Evolutionary conservation across 257 asterid genomes (phyloP).

Genomic region (Nicotiana obtusifolia): DNA sequence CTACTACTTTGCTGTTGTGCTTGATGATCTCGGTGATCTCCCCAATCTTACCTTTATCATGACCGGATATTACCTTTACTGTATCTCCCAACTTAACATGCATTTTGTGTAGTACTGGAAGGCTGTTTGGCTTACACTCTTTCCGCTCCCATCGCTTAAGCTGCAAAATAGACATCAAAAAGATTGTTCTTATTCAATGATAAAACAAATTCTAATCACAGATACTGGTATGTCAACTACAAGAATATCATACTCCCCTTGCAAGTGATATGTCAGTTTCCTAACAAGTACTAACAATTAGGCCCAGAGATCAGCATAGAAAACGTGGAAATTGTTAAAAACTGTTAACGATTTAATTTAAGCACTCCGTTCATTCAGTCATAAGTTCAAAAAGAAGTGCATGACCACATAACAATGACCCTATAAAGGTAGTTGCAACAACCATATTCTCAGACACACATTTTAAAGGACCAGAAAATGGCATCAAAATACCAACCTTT

Average conservation of each 20-base stretch:
- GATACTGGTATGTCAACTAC: not conserved
- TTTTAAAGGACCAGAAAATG: not conserved
- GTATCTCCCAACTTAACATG: conserved; percentile 93
- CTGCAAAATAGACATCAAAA: conserved; percentile 28
- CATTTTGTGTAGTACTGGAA: conserved; percentile 83
- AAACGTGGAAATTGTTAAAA: not conserved
- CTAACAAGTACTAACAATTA: not conserved
- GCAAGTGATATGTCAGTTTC: not conserved
- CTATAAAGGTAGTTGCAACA: not conserved
- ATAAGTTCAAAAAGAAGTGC: not conserved
- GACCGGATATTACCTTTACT: conserved; percentile 84
- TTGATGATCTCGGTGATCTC: conserved; percentile 62
- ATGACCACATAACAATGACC: not conserved
- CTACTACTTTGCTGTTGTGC: conserved; percentile 69
- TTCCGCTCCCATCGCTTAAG: conserved; percentile 90
- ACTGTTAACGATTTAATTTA: not conserved
- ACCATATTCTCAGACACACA: not conserved
- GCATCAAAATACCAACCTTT: conserved; percentile 42
- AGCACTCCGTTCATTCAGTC: not conserved
- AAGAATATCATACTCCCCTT: not conserved
- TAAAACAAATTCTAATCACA: not conserved
- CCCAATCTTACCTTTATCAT: conserved; percentile 80
- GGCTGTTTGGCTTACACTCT: conserved; percentile 94
- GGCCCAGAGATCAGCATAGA: not conserved
- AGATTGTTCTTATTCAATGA: not conserved